These are phyloP conservation scores for Trametes cingulata DNA, from an alignment of 768 basidiomycete genomes.

Conservation along the genomic window DNA sequence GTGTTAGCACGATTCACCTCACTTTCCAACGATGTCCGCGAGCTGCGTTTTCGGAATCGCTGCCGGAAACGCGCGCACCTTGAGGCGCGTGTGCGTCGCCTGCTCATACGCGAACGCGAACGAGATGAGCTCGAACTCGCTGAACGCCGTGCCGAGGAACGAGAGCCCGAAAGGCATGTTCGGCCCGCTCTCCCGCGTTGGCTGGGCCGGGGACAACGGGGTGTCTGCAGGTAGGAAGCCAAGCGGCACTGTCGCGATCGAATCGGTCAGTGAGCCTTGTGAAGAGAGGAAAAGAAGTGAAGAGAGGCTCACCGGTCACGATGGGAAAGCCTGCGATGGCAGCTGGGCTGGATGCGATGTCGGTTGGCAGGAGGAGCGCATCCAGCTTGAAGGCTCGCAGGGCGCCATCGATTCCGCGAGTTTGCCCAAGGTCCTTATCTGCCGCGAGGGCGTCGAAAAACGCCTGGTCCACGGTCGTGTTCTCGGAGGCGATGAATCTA, in stretches of 20 bases:
- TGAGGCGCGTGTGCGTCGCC: conserved; percentile 34
- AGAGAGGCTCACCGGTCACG: conserved; percentile 29
- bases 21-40: conserved; percentile 22
- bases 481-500: conserved; percentile 27
- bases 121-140: conserved; percentile 44
- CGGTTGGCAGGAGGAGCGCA: conserved; percentile 30
- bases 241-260: conserved; percentile 36
- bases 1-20: background rate
- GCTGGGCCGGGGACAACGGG: conserved; percentile 36
- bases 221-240: conserved; percentile 40
- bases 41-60: conserved; percentile 37
- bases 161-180: conserved; percentile 41
- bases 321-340: conserved; percentile 41
- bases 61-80: conserved; percentile 31
- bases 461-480: conserved; percentile 27
- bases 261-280: background rate
- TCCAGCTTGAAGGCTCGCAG: conserved; percentile 30
- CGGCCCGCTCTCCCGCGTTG: conserved; percentile 33
- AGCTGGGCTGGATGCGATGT: conserved; percentile 20
- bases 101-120: conserved; percentile 61
- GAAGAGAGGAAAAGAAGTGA: background rate
- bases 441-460: conserved; percentile 30
- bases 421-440: conserved; percentile 29
- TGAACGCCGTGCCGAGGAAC: conserved; percentile 48
- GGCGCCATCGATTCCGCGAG: conserved; percentile 32